These are phyloP conservation scores for Alternaria sp. DNA, from an alignment of 2,329 filamentous ascomycete genomes.

Conservation along the genomic window DNA sequence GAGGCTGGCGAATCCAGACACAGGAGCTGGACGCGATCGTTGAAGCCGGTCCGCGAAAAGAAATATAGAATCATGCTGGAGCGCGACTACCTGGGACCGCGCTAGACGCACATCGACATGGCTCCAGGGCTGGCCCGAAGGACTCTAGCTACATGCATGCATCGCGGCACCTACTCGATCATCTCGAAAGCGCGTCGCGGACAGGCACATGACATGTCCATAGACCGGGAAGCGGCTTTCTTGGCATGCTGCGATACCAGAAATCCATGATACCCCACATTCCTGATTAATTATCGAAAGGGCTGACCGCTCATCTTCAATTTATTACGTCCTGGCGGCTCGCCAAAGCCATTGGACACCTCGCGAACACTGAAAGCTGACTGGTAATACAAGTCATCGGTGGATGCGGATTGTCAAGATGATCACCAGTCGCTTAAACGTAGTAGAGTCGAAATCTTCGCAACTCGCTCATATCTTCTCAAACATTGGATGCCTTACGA, in stretches of 20 bases:
- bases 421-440: neutral
- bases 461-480: slow-evolving; percentile 9
- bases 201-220: neutral
- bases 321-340: neutral
- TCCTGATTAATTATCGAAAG: neutral
- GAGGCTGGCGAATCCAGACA: neutral
- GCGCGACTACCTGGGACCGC: neutral
- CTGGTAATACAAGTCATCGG: neutral
- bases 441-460: neutral
- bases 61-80: neutral
- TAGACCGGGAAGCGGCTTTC: neutral
- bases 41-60: neutral
- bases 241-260: neutral
- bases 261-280: neutral
- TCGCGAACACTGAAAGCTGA: neutral
- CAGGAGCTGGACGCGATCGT: neutral
- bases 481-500: neutral
- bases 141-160: neutral
- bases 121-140: too few species aligned
- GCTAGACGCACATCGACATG: neutral
- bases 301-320: neutral
- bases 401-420: neutral
- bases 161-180: neutral
- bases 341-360: neutral
- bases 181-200: neutral